phyloP scores from a whole-genome alignment of 371 early-diverging fungal species.

The Aphelidium insulamus region DNA sequence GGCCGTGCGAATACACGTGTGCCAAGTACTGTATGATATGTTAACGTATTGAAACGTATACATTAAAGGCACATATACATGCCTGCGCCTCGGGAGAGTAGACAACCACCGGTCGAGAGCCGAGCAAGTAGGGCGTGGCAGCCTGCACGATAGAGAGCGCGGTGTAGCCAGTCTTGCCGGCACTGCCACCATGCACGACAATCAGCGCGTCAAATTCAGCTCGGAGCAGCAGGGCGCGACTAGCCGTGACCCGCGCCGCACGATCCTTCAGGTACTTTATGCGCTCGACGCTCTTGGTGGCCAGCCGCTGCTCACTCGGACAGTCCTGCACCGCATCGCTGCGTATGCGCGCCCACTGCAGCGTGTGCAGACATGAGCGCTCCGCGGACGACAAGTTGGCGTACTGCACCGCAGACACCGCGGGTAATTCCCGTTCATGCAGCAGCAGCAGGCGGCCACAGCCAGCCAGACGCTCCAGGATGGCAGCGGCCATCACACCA shows the following conservation, averaged over 20 bases:
- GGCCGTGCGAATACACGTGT: slow-evolving; percentile 37
- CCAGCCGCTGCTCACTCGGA: too few relatives aligned
- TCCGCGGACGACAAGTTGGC: too few relatives aligned
- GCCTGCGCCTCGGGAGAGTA: slow-evolving; percentile 60
- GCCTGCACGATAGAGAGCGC: slow-evolving; percentile 39
- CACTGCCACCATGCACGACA: too few relatives aligned
- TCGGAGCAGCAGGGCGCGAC: slow-evolving; percentile 6
- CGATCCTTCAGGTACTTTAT: too few relatives aligned
- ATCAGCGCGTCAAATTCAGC: slow-evolving; percentile 32
- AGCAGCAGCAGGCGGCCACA: too few relatives aligned
- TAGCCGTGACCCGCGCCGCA: slow-evolving; percentile 11
- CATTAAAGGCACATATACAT: slow-evolving; percentile 16
- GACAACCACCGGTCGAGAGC: slow-evolving; percentile 63
- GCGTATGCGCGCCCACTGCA: too few relatives aligned
- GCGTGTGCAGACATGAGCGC: too few relatives aligned
- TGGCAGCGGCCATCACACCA: slow-evolving; percentile 55
- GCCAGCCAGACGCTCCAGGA: slow-evolving; percentile 66
- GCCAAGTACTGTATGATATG: neutral
- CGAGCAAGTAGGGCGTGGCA: slow-evolving; percentile 39
- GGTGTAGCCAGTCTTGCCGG: slow-evolving; percentile 45
- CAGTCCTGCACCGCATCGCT: too few relatives aligned
- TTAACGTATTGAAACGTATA: neutral
- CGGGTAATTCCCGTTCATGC: neutral
- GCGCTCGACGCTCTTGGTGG: too few relatives aligned
- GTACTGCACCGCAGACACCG: neutral